Base-by-base conservation (phyloP, 495 filamentous ascomycete genomes). In the Pyrenula massariospora region DNA sequence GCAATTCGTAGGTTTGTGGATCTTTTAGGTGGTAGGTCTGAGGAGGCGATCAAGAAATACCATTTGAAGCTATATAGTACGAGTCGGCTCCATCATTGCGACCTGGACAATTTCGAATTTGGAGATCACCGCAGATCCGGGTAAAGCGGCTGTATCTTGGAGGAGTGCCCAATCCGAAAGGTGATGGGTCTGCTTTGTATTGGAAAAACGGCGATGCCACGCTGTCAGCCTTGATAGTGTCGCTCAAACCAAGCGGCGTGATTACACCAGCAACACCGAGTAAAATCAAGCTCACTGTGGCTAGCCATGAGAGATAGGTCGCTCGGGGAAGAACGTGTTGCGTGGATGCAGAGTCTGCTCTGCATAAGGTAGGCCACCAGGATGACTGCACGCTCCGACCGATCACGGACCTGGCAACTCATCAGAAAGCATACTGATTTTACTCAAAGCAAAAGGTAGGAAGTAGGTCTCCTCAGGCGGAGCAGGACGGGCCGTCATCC, bases 201-300 rank as follows among this genome's bases (percentile, higher is more conserved):
- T 31, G 19, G 52, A 67, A 70, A 12, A 47, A 53, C 12, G 23
- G 31, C 1, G 24, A 56, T 1, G 24, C 23, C 2, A 12, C 1
- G 12, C 24, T 10, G 12, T 42, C 25, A 31, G 60, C 57, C 2
- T 50, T 42, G 22, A 70, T 48, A 3, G 56, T 55, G 1, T 67
- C 57, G 51, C 63, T 62, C 22, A 71, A 57, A 10, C 68, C 68
- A 19, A 71, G 58, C 10, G 69, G 69, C 0, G 68, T 69, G 23
- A 68, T 58, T 5, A 71, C 61, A 12, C 54, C 54, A 5, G 65
- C 62, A 21, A 65, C 47, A 0, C 59, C 54, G 1, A 62, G 20
- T 8, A 67, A 12, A 1, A 63, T 24, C 19, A 58, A 11, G 2
- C 56, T 21, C 22, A 59, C 5, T 15, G 57, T 56, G n/a, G 55